Base-by-base conservation (phyloP, 495 filamentous ascomycete species). In the Aspergillus heteromorphus region DNA sequence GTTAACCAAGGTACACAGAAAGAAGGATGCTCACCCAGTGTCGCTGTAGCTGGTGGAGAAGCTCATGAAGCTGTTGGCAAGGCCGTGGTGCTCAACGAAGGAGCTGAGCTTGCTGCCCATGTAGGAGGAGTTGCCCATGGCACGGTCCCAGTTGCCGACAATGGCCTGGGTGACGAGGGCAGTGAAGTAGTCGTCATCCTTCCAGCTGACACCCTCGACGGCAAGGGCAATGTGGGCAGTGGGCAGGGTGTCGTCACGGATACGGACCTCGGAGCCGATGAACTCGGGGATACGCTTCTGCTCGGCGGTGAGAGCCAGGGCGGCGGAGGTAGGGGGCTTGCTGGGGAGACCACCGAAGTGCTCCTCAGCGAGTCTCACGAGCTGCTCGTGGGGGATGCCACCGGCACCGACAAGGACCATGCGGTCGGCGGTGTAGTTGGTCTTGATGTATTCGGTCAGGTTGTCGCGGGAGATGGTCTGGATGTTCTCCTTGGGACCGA, bases 61-160 rank as follows among this genome's bases (percentile, higher is more conserved):
- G 83, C 88, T 92, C 93, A 99, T 99, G 84, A 96, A 97, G 81
- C 90, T 95, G 78, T 93, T 99, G 66, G 92, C 92, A 48, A 99
- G 83, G 66, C 91, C 84, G 75, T 97, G 81, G 77, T 96, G 81
- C 81, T 92, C 85, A 54, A 99, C 86, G 60, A 93, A 87, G 54
- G 84, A 83, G 81, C 90, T 95, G 65, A 99, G 88, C 82, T 92
- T 97, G 89, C 89, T 95, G 59, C 93, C 95, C 58, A 97, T 84
- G 79, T 96, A 92, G 48, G 91, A 82, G 43, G 92, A 90, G 75
- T 91, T 95, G 69, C 95, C 95, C 87, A 97, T 95, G 50, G 93
- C 88, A 73, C 91, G 91, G 78, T 99, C 93, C 85, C 93, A 99
- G 84, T 99, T 99, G 65, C 93, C 93, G 63, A 99, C 90, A 67